Conservation (phyloP, 2,329 filamentous ascomycete genomes). For the Fusarium veterinarium region DNA sequence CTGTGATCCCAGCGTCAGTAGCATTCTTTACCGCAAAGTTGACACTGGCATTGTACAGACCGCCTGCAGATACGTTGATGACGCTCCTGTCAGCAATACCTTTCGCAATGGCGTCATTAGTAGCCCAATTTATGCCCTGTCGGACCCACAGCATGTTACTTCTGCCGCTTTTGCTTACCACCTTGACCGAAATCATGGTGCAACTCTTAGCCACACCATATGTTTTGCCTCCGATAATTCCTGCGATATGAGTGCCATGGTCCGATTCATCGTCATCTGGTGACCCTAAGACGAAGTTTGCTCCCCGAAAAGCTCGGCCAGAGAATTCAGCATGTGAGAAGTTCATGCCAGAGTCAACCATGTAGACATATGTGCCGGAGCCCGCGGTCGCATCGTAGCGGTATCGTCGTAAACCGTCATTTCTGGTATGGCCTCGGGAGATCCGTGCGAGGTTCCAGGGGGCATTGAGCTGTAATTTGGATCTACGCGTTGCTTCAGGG, state of each 20-base stretch:
- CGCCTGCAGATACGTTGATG: background rate
- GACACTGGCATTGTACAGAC: rapidly evolving
- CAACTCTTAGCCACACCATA: conserved; percentile 1
- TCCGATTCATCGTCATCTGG: background rate
- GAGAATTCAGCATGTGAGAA: background rate
- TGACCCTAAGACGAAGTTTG: background rate
- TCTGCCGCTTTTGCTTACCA: background rate
- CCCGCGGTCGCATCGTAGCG: background rate
- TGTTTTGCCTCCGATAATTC: background rate
- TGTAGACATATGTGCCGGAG: background rate
- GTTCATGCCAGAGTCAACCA: background rate
- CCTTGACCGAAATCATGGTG: background rate
- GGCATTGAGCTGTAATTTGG: too few species aligned
- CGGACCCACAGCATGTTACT: too few species aligned
- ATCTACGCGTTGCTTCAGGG: background rate
- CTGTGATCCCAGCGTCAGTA: background rate
- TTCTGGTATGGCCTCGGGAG: background rate
- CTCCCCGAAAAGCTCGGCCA: rapidly evolving
- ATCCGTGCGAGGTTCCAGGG: too few species aligned
- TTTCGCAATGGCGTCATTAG: background rate
- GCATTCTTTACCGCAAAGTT: background rate
- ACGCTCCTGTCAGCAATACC: background rate
- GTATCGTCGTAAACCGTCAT: rapidly evolving
- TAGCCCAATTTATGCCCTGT: background rate
- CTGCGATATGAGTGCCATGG: conserved; percentile 6